These are phyloP conservation scores for Polysphondylium violaceum DNA, from an alignment of 78 protist genomes.

Conservation along the genomic window DNA sequence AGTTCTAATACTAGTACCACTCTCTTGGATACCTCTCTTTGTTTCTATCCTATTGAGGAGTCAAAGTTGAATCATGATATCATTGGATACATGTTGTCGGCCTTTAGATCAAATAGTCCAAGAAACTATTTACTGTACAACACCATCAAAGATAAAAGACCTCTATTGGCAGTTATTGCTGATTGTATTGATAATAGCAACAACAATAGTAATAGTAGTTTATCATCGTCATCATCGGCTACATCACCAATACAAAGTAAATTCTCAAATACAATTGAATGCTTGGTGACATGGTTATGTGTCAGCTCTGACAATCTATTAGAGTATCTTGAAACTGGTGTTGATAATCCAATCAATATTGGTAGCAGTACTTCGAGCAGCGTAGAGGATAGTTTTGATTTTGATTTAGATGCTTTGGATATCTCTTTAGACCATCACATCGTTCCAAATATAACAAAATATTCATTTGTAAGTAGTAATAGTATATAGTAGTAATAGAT, in stretches of 20 bases:
- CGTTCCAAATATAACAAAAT: constrained; percentile 22
- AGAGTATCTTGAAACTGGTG: neutral
- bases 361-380: neutral
- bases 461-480: neutral
- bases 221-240: too few relatives aligned
- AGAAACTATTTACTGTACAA: constrained; percentile 45
- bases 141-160: constrained; percentile 34
- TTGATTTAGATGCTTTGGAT: constrained; percentile 36
- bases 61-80: constrained; percentile 34
- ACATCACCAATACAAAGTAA: too few relatives aligned
- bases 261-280: constrained; percentile 14
- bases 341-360: too few relatives aligned
- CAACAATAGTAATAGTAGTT: neutral
- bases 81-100: constrained; percentile 37
- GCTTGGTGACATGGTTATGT: constrained; percentile 63
- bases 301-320: constrained; percentile 4
- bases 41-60: constrained; percentile 50
- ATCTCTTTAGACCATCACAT: constrained; percentile 40
- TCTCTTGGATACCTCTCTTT: constrained; percentile 6
- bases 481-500: neutral
- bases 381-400: constrained; percentile 42
- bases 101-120: constrained; percentile 34
- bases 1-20: neutral
- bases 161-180: constrained; percentile 46
- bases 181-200: constrained; percentile 1